Evolutionary conservation across 345 rosid species (phyloP).

Genomic region (Dipteronia dyeriana): DNA sequence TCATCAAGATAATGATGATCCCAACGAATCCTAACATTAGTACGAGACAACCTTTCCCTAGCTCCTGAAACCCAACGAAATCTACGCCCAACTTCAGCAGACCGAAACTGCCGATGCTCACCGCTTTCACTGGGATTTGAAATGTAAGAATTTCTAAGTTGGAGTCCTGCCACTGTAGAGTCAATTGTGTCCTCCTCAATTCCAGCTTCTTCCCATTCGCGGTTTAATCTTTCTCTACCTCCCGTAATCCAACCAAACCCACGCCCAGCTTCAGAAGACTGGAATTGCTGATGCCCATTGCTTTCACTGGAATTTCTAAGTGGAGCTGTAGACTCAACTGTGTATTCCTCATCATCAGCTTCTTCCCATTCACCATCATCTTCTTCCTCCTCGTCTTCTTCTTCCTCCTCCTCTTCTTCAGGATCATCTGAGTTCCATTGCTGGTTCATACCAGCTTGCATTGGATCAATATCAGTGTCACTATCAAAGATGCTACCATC

Average conservation of each 20-base stretch:
- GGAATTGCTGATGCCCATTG: slow-evolving; percentile 33
- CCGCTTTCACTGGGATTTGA: neutral
- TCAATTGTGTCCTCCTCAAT: neutral
- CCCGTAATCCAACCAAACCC: slow-evolving; percentile 35
- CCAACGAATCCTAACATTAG: slow-evolving; percentile 43
- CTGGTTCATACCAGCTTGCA: slow-evolving; percentile 67
- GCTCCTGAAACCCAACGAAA: slow-evolving; percentile 40
- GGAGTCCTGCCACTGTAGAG: neutral
- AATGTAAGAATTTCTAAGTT: neutral
- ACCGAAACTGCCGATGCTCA: slow-evolving; percentile 28
- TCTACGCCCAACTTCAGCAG: slow-evolving; percentile 43
- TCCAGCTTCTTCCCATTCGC: slow-evolving; percentile 1
- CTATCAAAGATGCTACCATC: slow-evolving; percentile 56
- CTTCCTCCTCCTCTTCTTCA: slow-evolving; percentile 50
- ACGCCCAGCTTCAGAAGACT: slow-evolving; percentile 46
- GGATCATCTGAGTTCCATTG: slow-evolving; percentile 78
- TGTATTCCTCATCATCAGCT: slow-evolving; percentile 47
- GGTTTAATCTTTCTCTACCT: slow-evolving; percentile 41
- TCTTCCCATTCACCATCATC: slow-evolving; percentile 69
- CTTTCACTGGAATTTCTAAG: slow-evolving; percentile 39
- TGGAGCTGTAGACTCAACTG: slow-evolving; percentile 33
- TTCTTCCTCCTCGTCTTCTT: slow-evolving; percentile 32
- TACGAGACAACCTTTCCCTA: slow-evolving; percentile 37
- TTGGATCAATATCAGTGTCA: slow-evolving; percentile 92
- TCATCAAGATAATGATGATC: slow-evolving; percentile 68